A percentile compares a stretch with the other conserved stretches of the same genome.
These are phyloP conservation scores for Wickerhamomyces kurtzmanii DNA, from an alignment of 805 yeast genomes.

Conservation along the genomic window DNA sequence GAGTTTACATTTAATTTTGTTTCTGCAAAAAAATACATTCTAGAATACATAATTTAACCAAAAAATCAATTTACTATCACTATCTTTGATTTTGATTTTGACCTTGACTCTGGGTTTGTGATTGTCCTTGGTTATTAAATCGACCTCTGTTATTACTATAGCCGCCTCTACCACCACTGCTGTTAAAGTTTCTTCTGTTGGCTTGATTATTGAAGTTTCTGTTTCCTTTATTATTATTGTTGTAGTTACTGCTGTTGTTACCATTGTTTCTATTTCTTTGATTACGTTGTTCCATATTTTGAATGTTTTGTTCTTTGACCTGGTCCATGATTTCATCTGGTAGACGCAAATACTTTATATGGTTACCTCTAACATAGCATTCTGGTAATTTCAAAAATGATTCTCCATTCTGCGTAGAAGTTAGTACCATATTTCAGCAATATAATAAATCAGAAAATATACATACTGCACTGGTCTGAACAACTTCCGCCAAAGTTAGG, in stretches of 20 bases:
- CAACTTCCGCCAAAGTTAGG: conserved; percentile 68
- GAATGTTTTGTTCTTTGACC: conserved; percentile 55
- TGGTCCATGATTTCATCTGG: conserved; percentile 71
- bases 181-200: conserved; percentile 20
- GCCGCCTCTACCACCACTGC: conserved; percentile 13
- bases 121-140: conserved; percentile 15
- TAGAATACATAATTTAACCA: too few species aligned
- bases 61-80: conserved; percentile 1
- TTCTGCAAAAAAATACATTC: too few species aligned
- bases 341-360: conserved; percentile 67
- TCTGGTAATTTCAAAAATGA: conserved; percentile 57
- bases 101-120: conserved; percentile 5
- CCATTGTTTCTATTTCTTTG: conserved; percentile 32
- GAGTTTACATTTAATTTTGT: too few species aligned
- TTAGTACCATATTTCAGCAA: conserved; percentile 8
- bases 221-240: conserved; percentile 13
- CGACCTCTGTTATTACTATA: conserved; percentile 18
- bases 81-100: conserved; percentile 2
- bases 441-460: background rate
- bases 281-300: conserved; percentile 32
- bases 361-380: conserved; percentile 77
- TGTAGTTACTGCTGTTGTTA: conserved; percentile 29
- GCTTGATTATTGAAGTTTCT: conserved; percentile 9
- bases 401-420: conserved; percentile 35
- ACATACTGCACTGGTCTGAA: conserved; percentile 42